Evolutionary conservation across 495 filamentous ascomycete species (phyloP).

Genomic region (Cercophora sp.): DNA sequence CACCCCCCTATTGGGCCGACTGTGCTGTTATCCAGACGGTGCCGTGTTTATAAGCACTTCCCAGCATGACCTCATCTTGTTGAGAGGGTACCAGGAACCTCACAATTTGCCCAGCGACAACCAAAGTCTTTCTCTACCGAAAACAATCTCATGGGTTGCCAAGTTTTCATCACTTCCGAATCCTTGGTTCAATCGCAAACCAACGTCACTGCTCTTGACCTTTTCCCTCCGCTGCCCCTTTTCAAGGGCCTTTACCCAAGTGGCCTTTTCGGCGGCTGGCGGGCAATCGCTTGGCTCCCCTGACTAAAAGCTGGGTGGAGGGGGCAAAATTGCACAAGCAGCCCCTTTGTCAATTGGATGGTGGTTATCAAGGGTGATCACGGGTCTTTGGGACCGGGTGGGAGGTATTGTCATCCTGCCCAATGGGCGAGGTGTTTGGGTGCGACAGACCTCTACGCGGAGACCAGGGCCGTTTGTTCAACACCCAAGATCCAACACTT

Average conservation of each 20-base stretch:
- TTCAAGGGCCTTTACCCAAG: background rate
- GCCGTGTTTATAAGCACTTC: background rate
- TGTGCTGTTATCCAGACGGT: background rate
- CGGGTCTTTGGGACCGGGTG: background rate
- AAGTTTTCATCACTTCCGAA: background rate
- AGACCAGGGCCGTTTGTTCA: background rate
- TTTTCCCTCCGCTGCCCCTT: slow-evolving; percentile 1
- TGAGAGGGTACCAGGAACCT: background rate
- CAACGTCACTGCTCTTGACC: slow-evolving; percentile 8
- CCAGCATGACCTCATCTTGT: slow-evolving; percentile 4
- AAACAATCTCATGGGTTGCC: slow-evolving; percentile 4
- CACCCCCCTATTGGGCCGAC: background rate
- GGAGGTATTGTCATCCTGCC: background rate
- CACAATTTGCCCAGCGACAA: background rate
- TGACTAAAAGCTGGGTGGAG: background rate
- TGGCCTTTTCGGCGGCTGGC: background rate
- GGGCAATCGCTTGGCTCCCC: slow-evolving; percentile 1
- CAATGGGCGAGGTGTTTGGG: background rate
- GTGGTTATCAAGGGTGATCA: background rate
- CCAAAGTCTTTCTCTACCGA: background rate
- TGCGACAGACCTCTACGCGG: background rate
- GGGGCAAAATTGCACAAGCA: background rate
- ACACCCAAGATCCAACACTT: background rate
- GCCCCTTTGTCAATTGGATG: slow-evolving; percentile 10
- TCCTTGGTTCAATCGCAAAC: slow-evolving; percentile 1